Evolutionary conservation across 345 rosid species (phyloP).

Genomic region (Populus euphratica): DNA sequence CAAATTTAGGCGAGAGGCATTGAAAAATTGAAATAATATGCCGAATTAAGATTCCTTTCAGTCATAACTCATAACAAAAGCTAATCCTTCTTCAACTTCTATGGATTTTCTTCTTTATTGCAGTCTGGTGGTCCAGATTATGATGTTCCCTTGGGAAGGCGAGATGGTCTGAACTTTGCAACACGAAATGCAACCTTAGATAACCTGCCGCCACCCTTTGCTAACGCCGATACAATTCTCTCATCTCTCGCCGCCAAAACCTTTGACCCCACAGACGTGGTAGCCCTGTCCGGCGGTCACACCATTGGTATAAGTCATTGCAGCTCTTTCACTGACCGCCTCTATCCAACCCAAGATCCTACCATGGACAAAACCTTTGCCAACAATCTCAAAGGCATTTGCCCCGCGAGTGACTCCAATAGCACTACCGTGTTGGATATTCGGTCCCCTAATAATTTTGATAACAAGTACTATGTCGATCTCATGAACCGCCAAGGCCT

Average conservation of each 20-base stretch:
- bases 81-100: background rate
- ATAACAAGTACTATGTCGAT: slow-evolving; percentile 76
- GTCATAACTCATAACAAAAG: background rate
- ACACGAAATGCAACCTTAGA: slow-evolving; percentile 35
- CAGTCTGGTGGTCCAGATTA: slow-evolving; percentile 86
- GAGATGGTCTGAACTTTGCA: slow-evolving; percentile 62
- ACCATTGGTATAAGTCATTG: slow-evolving; percentile 76
- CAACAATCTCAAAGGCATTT: slow-evolving; percentile 39
- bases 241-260: slow-evolving; percentile 39
- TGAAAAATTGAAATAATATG: too few relatives aligned
- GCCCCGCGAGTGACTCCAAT: slow-evolving; percentile 43
- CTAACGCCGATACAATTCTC: slow-evolving; percentile 41
- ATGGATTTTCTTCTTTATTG: background rate
- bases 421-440: slow-evolving; percentile 55
- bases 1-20: too few relatives aligned
- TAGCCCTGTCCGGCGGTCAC: slow-evolving; percentile 91
- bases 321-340: slow-evolving; percentile 48
- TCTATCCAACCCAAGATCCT: slow-evolving; percentile 78
- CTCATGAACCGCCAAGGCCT: slow-evolving; percentile 79
- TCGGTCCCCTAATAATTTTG: slow-evolving; percentile 62
- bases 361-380: slow-evolving; percentile 69
- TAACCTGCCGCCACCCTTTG: slow-evolving; percentile 56
- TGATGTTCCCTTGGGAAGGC: slow-evolving; percentile 62
- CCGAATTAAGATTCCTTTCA: too few relatives aligned
- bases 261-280: slow-evolving; percentile 60